Evolutionary conservation across 768 basidiomycete species (phyloP).

Genomic region (Amyloporia xantha): DNA sequence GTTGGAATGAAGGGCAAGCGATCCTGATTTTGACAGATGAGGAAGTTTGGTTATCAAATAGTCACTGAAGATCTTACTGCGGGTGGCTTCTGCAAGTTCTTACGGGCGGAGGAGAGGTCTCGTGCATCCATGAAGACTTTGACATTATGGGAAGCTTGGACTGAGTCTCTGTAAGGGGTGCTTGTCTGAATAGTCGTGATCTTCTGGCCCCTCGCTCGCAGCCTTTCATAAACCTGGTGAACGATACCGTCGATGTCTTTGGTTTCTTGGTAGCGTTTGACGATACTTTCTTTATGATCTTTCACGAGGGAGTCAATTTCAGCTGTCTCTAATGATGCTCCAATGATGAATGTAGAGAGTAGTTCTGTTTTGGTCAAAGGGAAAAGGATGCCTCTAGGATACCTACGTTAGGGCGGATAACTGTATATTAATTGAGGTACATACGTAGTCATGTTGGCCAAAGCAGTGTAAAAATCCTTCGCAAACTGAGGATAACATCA

Average conservation of each 20-base stretch:
- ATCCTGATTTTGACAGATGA: too few relatives aligned
- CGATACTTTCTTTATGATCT: conserved; percentile 94
- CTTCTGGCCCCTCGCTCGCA: conserved; percentile 87
- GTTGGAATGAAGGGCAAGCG: too few relatives aligned
- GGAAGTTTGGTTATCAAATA: too few relatives aligned
- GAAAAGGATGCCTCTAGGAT: too few relatives aligned
- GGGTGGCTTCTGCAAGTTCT: too few relatives aligned
- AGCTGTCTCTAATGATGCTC: conserved; percentile 92
- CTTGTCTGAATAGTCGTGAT: conserved; percentile 96
- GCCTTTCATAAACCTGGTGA: conserved; percentile 84
- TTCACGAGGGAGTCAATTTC: conserved; percentile 97
- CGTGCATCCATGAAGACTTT: conserved; percentile 71
- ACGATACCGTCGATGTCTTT: conserved; percentile 99
- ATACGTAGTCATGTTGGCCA: conserved; percentile 90
- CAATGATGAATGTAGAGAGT: conserved; percentile 92
- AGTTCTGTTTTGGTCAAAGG: conserved; percentile 93
- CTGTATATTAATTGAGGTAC: too few relatives aligned
- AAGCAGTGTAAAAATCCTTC: conserved; percentile 90
- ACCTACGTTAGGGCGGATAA: conserved; percentile 92
- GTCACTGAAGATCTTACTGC: too few relatives aligned
- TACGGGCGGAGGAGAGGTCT: too few relatives aligned
- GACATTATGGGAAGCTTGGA: conserved; percentile 87
- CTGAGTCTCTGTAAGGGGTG: conserved; percentile 90
- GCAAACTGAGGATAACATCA: conserved; percentile 52
- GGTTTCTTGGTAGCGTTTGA: conserved; percentile 79